These are phyloP conservation scores for Sporobolus alterniflorus DNA, from an alignment of 202 grass and related monocot species.

Conservation along the genomic window DNA sequence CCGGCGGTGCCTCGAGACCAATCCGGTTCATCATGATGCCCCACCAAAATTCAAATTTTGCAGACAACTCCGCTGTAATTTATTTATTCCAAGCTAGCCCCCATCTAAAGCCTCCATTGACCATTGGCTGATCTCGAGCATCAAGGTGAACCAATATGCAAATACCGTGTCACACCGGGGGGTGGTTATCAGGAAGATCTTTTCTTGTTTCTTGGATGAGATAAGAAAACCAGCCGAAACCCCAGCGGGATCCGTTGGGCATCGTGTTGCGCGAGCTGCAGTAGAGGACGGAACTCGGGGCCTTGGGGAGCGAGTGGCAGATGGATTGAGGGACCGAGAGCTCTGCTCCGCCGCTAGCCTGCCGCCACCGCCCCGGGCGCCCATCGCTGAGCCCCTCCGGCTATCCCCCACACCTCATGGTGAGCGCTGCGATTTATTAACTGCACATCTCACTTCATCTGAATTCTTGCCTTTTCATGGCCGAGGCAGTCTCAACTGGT, in stretches of 20 bases:
- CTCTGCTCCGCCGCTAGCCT: conserved; percentile 48
- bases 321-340: conserved; percentile 31
- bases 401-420: conserved; percentile 29
- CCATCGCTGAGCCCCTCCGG: conserved; percentile 12
- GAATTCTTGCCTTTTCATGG: conserved; percentile 5
- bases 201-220: conserved; percentile 5
- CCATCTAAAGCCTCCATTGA: no score
- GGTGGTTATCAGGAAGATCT: no score
- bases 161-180: no score
- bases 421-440: conserved; percentile 24
- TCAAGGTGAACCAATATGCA: no score
- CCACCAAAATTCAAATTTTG: not conserved
- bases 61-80: not conserved
- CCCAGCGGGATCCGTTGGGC: conserved; percentile 32
- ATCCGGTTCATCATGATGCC: not conserved
- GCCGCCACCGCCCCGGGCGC: conserved; percentile 22
- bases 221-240: conserved; percentile 28
- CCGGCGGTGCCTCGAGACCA: not conserved
- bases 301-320: conserved; percentile 5
- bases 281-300: conserved; percentile 34
- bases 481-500: not conserved
- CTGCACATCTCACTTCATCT: not conserved
- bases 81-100: no score
- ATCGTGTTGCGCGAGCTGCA: conserved; percentile 21
- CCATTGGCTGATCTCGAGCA: no score